Base-by-base conservation (phyloP, 768 basidiomycete genomes). In the Myochromella boudieri region DNA sequence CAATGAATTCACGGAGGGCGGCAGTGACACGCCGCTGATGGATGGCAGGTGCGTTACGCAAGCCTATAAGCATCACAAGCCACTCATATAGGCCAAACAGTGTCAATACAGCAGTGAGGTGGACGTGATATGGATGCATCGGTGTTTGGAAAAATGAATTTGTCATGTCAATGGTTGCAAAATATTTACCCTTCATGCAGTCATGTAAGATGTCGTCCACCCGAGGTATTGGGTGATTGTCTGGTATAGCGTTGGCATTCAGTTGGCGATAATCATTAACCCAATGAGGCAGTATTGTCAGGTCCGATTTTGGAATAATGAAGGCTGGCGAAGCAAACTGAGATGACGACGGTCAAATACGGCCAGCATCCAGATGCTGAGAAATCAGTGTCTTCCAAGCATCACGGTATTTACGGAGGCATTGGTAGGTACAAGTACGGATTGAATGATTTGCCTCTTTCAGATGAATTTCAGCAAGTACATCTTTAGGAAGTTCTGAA, bases 401-500 rank as follows among this genome's bases (percentile, higher is more conserved):
- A 3, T 41, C 39, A 1, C 17, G 6, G 20, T 29, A 42, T 8
- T 28, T 42, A 15, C 41, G 12, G 9, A 15, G 27, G 24, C 26
- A 27, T 8, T 17, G 17, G 26, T 29, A 42, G 18, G 26, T n/a
- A n/a, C n/a, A n/a, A n/a, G n/a, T n/a, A n/a, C n/a, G n/a, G 1
- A 72, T 59, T 0, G 49, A 46, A n/a, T 61, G 50, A 1, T 54
- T 26, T 2, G 66, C 52, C 20, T 71, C 58, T 17, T 64, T 67
- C 0, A 68, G 33, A 1, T 53, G 21, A 1, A 71, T 59, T 1
- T 53, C 29, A 12, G 59, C 62, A 1, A 46, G 32, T 0, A 66
- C 47, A 10, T 60, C 27, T 1, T 27, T 46, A 0, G 67, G 68
- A 0, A 73, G 39, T 0, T 53, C 20, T 2, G 56, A 29, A 11